Percentiles rank a stretch among this genome's conserved stretches.
phyloP scores from a whole-genome alignment of 177 flowering plant genomes.

The Telopea speciosissima region DNA sequence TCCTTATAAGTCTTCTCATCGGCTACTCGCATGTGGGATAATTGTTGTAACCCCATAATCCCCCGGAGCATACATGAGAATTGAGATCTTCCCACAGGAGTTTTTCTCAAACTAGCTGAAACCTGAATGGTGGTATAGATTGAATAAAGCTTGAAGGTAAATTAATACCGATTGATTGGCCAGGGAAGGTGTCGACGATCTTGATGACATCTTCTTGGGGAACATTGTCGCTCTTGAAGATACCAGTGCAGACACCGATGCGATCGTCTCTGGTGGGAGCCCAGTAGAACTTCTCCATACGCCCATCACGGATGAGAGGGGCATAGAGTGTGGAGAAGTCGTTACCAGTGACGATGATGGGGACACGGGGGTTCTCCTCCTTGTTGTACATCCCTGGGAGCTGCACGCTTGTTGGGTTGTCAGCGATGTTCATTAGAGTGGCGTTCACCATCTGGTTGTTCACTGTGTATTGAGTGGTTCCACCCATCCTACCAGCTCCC shows the following conservation, averaged over 20 bases:
- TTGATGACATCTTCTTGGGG: conserved; percentile 32
- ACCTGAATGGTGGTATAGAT: no score
- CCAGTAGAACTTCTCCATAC: conserved; percentile 51
- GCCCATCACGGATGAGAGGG: conserved; percentile 42
- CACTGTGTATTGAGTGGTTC: conserved; percentile 10
- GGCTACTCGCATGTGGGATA: no score
- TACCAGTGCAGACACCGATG: conserved; percentile 41
- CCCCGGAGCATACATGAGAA: no score
- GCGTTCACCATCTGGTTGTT: conserved; percentile 41
- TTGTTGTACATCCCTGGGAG: conserved; percentile 12
- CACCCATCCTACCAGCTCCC: conserved; percentile 12
- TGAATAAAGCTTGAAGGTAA: no score
- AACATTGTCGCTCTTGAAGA: conserved; percentile 29
- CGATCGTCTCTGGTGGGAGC: conserved; percentile 39
- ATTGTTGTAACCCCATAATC: no score
- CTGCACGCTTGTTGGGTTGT: conserved; percentile 8
- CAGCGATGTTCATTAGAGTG: conserved; percentile 10
- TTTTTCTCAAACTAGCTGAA: no score
- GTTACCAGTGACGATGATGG: conserved; percentile 7
- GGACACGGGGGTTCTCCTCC: conserved; percentile 9
- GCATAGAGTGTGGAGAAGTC: conserved; percentile 31
- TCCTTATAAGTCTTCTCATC: no score
- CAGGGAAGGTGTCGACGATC: conserved; percentile 41
- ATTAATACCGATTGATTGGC: conserved; percentile 39
- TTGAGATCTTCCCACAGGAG: no score